Evolutionary conservation across 2,329 filamentous ascomycete genomes (phyloP).

Genomic region (Paraphoma sp.): DNA sequence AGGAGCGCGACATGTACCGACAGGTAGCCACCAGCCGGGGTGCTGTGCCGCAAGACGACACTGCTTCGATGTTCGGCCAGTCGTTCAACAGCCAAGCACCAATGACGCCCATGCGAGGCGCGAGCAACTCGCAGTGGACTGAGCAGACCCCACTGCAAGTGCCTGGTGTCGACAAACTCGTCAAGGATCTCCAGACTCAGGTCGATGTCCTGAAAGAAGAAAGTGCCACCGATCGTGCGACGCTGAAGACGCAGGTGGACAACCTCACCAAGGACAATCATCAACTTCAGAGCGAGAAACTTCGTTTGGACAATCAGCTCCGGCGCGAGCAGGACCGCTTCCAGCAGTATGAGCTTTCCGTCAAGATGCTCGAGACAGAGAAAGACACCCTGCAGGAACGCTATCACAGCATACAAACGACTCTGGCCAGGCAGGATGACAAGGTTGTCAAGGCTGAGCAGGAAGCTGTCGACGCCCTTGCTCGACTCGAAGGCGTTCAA

Average conservation of each 20-base stretch:
- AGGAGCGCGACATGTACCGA: constrained; percentile 96
- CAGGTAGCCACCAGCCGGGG: constrained; percentile 85
- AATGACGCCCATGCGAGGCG: constrained; percentile 53
- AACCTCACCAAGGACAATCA: constrained; percentile 82
- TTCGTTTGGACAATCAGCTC: constrained; percentile 80
- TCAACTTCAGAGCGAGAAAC: constrained; percentile 80
- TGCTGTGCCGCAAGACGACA: constrained; percentile 57
- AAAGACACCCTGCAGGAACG: constrained; percentile 88
- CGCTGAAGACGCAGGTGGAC: constrained; percentile 85
- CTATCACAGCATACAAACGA: constrained; percentile 76
- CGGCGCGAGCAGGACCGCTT: constrained; percentile 82
- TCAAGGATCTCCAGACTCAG: constrained; percentile 87
- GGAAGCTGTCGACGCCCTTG: constrained; percentile 86
- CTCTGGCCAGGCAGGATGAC: constrained; percentile 86
- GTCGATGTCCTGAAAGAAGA: constrained; percentile 92
- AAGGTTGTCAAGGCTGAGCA: constrained; percentile 91
- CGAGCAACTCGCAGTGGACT: constrained; percentile 39
- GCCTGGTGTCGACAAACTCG: constrained; percentile 76
- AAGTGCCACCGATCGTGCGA: constrained; percentile 78
- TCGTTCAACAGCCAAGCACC: constrained; percentile 23
- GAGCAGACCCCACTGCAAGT: constrained; percentile 61
- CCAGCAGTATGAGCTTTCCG: constrained; percentile 89
- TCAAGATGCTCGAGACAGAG: constrained; percentile 80
- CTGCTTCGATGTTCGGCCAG: constrained; percentile 25
- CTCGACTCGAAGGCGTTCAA: constrained; percentile 82